Evolutionary conservation across 1,139 yeast species (phyloP), one percentile per base, ranked within the genome.

Genomic region (Diutina pseudorugosa): DNA sequence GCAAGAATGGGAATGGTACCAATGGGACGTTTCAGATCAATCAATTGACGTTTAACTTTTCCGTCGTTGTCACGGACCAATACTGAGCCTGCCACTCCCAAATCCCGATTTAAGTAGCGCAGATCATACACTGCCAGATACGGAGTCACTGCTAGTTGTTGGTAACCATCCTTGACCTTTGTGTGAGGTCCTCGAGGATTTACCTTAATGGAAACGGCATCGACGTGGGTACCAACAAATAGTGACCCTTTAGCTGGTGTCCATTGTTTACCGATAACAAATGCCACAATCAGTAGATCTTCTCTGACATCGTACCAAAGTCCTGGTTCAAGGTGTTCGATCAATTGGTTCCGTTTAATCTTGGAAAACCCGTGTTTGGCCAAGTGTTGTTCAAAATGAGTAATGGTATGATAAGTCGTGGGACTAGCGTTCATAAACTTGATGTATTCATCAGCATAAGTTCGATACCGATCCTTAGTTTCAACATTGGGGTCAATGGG

Each of bases 81-180:
- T 16, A 57, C 50, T 6, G 52, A 25, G 16, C 60, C 60, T 2
- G 57, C 60, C 53, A 83, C 62, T 48, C 86, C 86, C 57, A 82
- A 72, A 62, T 83, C 89, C 65, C 89, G 71, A 62, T 82, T 86
- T 63, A 80, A 73, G 86, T 88, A 81, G 27, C 73, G 60, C 21
- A 73, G 70, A 48, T 73, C 71, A 58, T 82, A 65, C 1, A 81
- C 76, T 27, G 85, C 85, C 18, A 83, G 79, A 61, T 83, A 83
- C 3, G 84, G 83, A 1, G 87, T 85, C 18, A 82, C 85, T 1
- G 85, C 87, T 42, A 83, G 67, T 42, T 79, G 62, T 52, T 81
- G 82, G 63, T 77, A 83, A 9, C 87, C 86, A 44, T 80, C 82
- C 11, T 78, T 42, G 11, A 16, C 14, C 2, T 5, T 14, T 19